Evolutionary conservation across 768 basidiomycete species (phyloP), one percentile per base, ranked within the genome.

Genomic region (Amanita exitialis): DNA sequence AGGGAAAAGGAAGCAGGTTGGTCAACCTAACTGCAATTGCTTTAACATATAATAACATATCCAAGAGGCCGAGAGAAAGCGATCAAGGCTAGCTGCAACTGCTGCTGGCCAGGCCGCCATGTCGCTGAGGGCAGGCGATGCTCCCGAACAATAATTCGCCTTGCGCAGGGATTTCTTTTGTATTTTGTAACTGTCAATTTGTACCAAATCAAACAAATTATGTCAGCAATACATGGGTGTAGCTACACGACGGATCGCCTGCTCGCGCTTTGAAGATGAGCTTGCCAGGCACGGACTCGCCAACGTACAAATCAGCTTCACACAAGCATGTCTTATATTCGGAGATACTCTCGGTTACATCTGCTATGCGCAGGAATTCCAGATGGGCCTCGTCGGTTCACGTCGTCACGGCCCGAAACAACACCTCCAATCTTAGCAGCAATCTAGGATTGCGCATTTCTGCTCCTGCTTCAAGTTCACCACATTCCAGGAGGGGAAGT

Each of bases 361-460:
- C 90, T 2, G 78, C 82, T 16, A 98, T 99, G 94, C 88, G 95
- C 65, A 91, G 93, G 73, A 98, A 98, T 69, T 92, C 94, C 42
- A 81, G 96, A 39, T 97, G 95, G 95, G 87, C 94, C 15, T 81
- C 87, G 10, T 78, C 78, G 41, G 77, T 77, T 23, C 78, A 82
- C 59, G 78, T 77, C 21, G 73, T 80, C 59, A 73, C 75, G 48
- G 68, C 78, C 45, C 74, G 79, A 56, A 85, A 85, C 60, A 77
- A 82, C 57, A 78, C 81, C 12, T 32, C 32, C 16, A 76, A 80
- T 2, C 68, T 91, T 36, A 86, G 86, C 43, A 83, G 74, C 60
- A 84, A 82, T 59, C 77, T 87, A 37, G 88, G 88, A 25, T 76
- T 89, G 41, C 74, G 86, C 45, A 76, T 85, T 58, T 74, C 81